Evolutionary conservation across 164 flowering plant genomes (phyloP).

Genomic region (Tetracentron sinense): DNA sequence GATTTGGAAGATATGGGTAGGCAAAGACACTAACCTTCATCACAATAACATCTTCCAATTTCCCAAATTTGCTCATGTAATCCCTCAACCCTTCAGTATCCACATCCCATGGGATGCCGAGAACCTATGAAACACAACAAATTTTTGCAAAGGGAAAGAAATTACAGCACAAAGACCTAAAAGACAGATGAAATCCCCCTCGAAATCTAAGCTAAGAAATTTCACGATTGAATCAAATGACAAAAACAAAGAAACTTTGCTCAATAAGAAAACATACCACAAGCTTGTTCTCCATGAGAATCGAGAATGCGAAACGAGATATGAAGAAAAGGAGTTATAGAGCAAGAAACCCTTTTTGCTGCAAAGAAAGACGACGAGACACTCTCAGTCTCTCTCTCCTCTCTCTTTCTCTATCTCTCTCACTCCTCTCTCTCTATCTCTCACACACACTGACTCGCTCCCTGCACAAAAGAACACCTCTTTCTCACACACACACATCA

Average conservation of each 20-base stretch:
- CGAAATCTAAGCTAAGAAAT: too few relatives aligned
- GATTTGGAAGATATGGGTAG: background rate
- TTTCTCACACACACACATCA: conserved; percentile 53
- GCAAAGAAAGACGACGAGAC: conserved; percentile 12
- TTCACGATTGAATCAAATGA: background rate
- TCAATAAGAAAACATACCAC: conserved; percentile 44
- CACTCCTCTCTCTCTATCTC: conserved; percentile 27
- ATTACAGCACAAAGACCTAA: background rate
- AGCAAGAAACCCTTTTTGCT: conserved; percentile 22
- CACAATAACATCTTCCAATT: conserved; percentile 78
- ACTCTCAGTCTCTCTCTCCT: conserved; percentile 12
- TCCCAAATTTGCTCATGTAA: conserved; percentile 82
- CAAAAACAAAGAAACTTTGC: background rate
- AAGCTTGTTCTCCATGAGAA: conserved; percentile 63
- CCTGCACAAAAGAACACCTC: conserved; percentile 61
- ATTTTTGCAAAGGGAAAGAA: background rate
- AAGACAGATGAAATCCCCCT: background rate
- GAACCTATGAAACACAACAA: conserved; percentile 41
- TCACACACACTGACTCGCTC: conserved; percentile 43
- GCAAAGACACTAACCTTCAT: conserved; percentile 61
- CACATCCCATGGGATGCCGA: conserved; percentile 89
- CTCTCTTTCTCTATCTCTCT: conserved; percentile 25
- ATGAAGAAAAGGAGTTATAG: background rate
- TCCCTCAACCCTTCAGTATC: conserved; percentile 71
- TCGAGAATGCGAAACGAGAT: conserved; percentile 7